Conservation (phyloP, 1,284 basidiomycete species). For the Trametes pubescens region DNA sequence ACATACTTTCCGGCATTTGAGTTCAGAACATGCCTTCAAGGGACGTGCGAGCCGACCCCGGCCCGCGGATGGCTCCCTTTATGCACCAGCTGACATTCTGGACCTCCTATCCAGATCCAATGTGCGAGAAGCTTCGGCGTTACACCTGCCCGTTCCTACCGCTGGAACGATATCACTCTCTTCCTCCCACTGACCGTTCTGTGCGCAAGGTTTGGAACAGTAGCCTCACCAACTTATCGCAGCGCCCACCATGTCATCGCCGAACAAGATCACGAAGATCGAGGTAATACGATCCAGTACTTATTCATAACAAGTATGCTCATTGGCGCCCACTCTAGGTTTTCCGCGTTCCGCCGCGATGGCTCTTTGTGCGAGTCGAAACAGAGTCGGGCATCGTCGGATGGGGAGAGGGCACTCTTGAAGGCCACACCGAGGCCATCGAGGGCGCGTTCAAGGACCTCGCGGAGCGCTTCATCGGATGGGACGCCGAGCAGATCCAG, state of each 20-base stretch:
- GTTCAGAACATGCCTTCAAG: too few species aligned
- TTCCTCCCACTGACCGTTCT: not conserved
- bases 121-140: not conserved
- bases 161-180: not conserved
- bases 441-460: constrained; percentile 77
- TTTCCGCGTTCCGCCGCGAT: constrained; percentile 78
- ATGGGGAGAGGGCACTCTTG: constrained; percentile 74
- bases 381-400: constrained; percentile 74
- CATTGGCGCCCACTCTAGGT: constrained; percentile 42
- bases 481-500: constrained; percentile 75
- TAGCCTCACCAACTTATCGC: not conserved
- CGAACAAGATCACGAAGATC: constrained; percentile 36
- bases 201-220: too few species aligned
- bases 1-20: too few species aligned
- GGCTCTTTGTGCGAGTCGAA: constrained; percentile 81
- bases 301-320: not conserved
- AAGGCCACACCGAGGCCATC: constrained; percentile 80
- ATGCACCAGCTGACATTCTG: too few species aligned
- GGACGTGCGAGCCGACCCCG: too few species aligned
- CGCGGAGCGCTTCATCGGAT: constrained; percentile 67
- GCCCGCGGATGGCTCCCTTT: too few species aligned
- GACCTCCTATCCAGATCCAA: not conserved
- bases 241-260: constrained; percentile 9
- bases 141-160: too few species aligned
- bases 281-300: constrained; percentile 22